These are phyloP conservation scores for Leccinum imitatum DNA, from an alignment of 768 basidiomycete genomes.

Conservation along the genomic window DNA sequence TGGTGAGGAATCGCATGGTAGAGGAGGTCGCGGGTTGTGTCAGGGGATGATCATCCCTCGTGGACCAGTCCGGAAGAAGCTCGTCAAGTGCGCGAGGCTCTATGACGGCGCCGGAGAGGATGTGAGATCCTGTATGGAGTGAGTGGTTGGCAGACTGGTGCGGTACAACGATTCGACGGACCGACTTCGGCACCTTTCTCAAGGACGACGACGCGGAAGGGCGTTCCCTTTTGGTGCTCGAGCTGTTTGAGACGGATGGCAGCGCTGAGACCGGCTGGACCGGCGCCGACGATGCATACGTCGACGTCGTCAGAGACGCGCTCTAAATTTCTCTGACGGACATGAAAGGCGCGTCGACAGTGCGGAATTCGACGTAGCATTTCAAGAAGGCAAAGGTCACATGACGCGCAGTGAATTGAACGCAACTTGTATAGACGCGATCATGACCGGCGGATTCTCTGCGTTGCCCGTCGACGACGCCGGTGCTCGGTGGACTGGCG, in stretches of 20 bases:
- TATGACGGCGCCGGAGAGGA: conserved; percentile 93
- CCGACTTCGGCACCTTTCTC: conserved; percentile 96
- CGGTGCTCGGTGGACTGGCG: conserved; percentile 41
- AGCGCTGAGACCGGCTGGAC: conserved; percentile 94
- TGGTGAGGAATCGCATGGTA: conserved; percentile 83
- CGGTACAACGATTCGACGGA: conserved; percentile 38
- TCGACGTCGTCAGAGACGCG: conserved; percentile 91
- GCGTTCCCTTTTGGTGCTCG: conserved; percentile 69
- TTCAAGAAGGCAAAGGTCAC: not conserved
- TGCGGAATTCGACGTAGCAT: not conserved
- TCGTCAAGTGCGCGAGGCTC: conserved; percentile 91
- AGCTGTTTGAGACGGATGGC: conserved; percentile 95
- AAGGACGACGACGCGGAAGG: conserved; percentile 77
- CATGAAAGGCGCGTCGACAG: conserved; percentile 19
- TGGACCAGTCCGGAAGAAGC: conserved; percentile 83
- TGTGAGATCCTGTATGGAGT: conserved; percentile 73
- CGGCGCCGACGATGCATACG: conserved; percentile 95
- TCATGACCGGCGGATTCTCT: conserved; percentile 45
- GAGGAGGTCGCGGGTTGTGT: conserved; percentile 76
- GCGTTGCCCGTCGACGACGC: conserved; percentile 41
- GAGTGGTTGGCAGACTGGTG: not conserved
- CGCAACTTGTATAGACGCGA: not conserved
- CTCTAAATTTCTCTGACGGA: conserved; percentile 49
- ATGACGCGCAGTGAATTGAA: not conserved
- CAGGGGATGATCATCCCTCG: conserved; percentile 68